Conservation (phyloP, 306 rosid genomes). For the Gillenia trifoliata region DNA sequence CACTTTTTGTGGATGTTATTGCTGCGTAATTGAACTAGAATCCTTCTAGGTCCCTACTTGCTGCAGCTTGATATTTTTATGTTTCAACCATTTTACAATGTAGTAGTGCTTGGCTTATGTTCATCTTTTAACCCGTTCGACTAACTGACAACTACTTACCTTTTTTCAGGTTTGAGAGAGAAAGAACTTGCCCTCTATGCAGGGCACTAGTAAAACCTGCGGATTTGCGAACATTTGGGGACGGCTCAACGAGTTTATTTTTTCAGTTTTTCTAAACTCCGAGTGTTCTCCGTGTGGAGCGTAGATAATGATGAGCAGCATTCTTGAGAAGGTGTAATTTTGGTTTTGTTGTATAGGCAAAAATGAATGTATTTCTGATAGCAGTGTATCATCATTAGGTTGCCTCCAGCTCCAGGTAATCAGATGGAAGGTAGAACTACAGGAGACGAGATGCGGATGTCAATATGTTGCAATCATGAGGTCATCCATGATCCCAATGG, state of each 20-base stretch:
- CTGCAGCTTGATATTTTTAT: neutral
- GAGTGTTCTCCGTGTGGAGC: neutral
- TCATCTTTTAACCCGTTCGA: neutral
- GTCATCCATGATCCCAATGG: conserved; percentile 7
- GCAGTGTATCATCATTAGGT: conserved; percentile 10
- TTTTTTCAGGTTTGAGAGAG: conserved; percentile 87
- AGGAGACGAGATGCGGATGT: neutral
- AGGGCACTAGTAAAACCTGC: conserved; percentile 73
- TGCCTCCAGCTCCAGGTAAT: conserved; percentile 14
- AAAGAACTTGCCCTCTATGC: conserved; percentile 89
- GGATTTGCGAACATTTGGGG: conserved; percentile 69
- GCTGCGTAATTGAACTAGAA: neutral
- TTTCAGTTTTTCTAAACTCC: conserved; percentile 54
- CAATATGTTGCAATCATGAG: conserved; percentile 7
- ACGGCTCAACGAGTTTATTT: conserved; percentile 83
- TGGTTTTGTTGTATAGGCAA: conserved; percentile 7
- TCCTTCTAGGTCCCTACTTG: neutral
- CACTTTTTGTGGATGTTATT: neutral
- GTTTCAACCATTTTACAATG: conserved; percentile 1
- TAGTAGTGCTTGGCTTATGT: neutral
- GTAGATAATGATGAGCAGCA: conserved; percentile 14
- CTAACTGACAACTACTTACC: conserved; percentile 1
- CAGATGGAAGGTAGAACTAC: conserved; percentile 11
- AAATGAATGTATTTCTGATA: conserved; percentile 4
- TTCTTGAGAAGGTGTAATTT: conserved; percentile 17